Conservation (phyloP, 139 green algal species). For the Auxenochlorella pyrenoidosa region DNA sequence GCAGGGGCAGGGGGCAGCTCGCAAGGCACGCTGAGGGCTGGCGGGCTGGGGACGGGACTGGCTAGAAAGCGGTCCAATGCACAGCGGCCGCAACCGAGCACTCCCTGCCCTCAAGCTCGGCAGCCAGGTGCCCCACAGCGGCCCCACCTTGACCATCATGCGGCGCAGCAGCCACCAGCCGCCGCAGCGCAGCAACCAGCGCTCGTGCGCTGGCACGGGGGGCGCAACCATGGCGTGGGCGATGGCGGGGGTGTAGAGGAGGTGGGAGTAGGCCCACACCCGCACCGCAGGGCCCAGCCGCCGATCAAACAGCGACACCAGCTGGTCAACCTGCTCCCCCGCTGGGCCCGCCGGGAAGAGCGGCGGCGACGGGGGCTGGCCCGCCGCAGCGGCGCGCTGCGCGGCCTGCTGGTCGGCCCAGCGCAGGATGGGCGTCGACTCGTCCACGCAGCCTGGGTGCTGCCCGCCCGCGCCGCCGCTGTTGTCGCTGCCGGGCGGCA, state of each 20-base stretch:
- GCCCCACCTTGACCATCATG: conserved; percentile 1
- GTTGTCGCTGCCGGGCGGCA: not conserved
- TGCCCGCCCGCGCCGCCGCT: not conserved
- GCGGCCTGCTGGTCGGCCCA: conserved; percentile 10
- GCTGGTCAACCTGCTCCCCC: not conserved
- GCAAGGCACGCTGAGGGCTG: not conserved
- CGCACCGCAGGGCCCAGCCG: not conserved
- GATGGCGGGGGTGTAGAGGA: not conserved
- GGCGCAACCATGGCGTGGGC: not conserved
- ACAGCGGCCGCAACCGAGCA: too few relatives aligned
- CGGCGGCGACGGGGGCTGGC: not conserved
- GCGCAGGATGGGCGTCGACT: conserved; percentile 13
- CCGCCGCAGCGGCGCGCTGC: too few relatives aligned
- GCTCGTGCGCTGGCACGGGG: not conserved
- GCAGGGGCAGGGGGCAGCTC: not conserved
- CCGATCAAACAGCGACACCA: not conserved
- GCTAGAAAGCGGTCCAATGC: not conserved
- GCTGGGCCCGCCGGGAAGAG: not conserved
- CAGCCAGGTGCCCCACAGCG: not conserved
- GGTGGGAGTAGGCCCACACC: conserved; percentile 22
- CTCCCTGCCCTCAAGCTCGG: not conserved
- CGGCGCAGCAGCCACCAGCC: conserved; percentile 14
- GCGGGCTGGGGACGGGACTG: too few relatives aligned
- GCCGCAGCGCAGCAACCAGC: not conserved
- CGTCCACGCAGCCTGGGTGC: not conserved